Evolutionary conservation across 23 red algal species (phyloP).

Genomic region (Pyropia haitanensis): DNA sequence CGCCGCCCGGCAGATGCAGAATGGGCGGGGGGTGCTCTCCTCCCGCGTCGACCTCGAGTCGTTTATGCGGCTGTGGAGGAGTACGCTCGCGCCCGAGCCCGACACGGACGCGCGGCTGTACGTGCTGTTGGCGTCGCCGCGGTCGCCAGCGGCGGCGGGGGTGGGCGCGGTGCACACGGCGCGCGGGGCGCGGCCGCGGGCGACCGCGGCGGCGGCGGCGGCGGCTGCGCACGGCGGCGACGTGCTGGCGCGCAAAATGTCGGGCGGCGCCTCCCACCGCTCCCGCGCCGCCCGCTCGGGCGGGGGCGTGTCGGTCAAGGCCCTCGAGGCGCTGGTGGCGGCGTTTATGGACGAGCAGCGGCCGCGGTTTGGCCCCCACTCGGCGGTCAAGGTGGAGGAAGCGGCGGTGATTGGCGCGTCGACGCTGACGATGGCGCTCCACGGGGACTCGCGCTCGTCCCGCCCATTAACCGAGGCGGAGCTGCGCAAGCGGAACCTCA

Average conservation of each 20-base stretch:
- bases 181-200: slow-evolving; percentile 5
- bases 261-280: slow-evolving; percentile 10
- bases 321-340: slow-evolving; percentile 26
- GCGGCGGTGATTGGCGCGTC: slow-evolving; percentile 41
- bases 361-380: slow-evolving; percentile 36
- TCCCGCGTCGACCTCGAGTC: slow-evolving; percentile 47
- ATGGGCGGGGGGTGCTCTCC: slow-evolving; percentile 17
- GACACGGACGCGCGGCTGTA: slow-evolving; percentile 36
- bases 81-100: slow-evolving; percentile 17
- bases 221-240: slow-evolving; percentile 1
- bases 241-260: neutral
- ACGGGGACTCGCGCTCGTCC: slow-evolving; percentile 16
- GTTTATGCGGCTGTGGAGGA: slow-evolving; percentile 35
- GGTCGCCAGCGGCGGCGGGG: neutral
- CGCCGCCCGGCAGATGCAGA: slow-evolving; percentile 7
- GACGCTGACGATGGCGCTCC: slow-evolving; percentile 22
- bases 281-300: slow-evolving; percentile 12
- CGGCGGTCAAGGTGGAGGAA: slow-evolving; percentile 40
- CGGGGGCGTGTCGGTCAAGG: slow-evolving; percentile 38
- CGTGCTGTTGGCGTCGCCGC: slow-evolving; percentile 13
- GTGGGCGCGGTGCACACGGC: neutral
- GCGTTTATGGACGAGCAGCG: slow-evolving; percentile 40
- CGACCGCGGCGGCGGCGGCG: neutral
- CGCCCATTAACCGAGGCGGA: slow-evolving; percentile 36
- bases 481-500: slow-evolving; percentile 42